phyloP scores from a whole-genome alignment of 192 early-diverging fungal genomes.

The Mortierella antarctica region DNA sequence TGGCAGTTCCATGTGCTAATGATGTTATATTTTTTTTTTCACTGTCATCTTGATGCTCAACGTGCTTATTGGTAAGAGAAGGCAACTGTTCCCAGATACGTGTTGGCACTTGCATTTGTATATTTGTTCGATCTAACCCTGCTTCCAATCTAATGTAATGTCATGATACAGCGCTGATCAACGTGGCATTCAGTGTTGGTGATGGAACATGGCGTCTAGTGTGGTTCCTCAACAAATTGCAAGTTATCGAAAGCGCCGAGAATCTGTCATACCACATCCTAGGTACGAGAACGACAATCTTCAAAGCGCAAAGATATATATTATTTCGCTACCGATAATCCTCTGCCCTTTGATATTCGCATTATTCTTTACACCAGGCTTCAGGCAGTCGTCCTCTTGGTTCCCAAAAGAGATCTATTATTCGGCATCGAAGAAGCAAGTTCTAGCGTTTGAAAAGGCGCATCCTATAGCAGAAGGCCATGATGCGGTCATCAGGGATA shows the following conservation, averaged over 20 bases:
- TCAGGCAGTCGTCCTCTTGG: background rate
- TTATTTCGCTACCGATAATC: background rate
- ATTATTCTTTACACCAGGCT: background rate
- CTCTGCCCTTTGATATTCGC: background rate
- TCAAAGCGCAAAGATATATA: background rate
- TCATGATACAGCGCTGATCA: constrained; percentile 8
- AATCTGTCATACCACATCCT: constrained; percentile 7
- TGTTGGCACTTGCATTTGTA: too few species aligned
- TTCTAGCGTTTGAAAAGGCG: background rate
- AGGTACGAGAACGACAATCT: background rate
- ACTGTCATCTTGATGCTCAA: constrained; percentile 30
- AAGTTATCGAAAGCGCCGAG: constrained; percentile 2
- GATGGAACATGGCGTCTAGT: background rate
- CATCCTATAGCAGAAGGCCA: too few species aligned
- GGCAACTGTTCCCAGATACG: background rate
- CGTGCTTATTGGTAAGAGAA: constrained; percentile 16
- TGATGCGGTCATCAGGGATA: too few species aligned
- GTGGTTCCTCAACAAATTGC: background rate
- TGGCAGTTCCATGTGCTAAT: constrained; percentile 8
- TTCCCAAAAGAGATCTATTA: constrained; percentile 16
- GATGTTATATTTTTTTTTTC: constrained; percentile 12
- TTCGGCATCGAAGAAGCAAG: background rate
- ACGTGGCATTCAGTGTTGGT: background rate
- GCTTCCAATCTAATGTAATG: background rate
- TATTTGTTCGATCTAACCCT: background rate